Conservation (phyloP, 2,329 filamentous ascomycete species). For the Erysiphe pulchra region DNA sequence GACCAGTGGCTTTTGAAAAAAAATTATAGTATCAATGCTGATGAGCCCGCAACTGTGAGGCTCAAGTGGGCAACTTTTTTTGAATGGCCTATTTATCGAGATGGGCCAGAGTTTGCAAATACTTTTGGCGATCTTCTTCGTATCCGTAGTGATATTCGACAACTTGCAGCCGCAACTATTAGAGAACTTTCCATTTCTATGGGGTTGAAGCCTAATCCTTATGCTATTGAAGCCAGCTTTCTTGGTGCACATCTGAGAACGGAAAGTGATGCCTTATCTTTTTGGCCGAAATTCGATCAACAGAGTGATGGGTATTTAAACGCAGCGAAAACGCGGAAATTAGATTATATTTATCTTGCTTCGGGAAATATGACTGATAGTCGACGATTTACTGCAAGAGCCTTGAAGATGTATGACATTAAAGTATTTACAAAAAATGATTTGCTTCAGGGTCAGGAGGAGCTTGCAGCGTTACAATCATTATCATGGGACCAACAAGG, state of each 20-base stretch:
- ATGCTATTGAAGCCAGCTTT: slow-evolving; percentile 4
- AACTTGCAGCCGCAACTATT: slow-evolving; percentile 16
- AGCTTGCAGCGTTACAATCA: slow-evolving; percentile 13
- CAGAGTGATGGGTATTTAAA: slow-evolving; percentile 18
- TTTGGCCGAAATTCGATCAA: slow-evolving; percentile 20
- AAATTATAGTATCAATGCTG: slow-evolving; percentile 3
- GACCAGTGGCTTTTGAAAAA: slow-evolving; percentile 7
- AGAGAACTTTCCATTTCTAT: slow-evolving; percentile 14
- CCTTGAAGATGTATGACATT: slow-evolving; percentile 13
- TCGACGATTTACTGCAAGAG: slow-evolving; percentile 15
- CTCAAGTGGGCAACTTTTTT: slow-evolving; percentile 11
- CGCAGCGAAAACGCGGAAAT: slow-evolving; percentile 12
- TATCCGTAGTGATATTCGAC: slow-evolving; percentile 18
- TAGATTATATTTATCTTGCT: slow-evolving; percentile 20
- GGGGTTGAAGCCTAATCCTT: slow-evolving; percentile 4
- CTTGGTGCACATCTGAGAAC: slow-evolving; percentile 22
- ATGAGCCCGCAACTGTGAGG: slow-evolving; percentile 6
- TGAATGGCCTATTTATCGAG: slow-evolving; percentile 20
- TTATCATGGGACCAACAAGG: slow-evolving; percentile 23
- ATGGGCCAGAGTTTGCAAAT: slow-evolving; percentile 21
- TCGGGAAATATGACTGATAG: slow-evolving; percentile 20
- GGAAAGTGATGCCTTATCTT: slow-evolving; percentile 20
- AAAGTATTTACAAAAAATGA: slow-evolving; percentile 19
- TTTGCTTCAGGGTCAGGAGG: slow-evolving; percentile 15
- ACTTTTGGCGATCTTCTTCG: slow-evolving; percentile 19